Evolutionary conservation across 2,329 filamentous ascomycete species (phyloP).

Genomic region (Lachnellula arida): DNA sequence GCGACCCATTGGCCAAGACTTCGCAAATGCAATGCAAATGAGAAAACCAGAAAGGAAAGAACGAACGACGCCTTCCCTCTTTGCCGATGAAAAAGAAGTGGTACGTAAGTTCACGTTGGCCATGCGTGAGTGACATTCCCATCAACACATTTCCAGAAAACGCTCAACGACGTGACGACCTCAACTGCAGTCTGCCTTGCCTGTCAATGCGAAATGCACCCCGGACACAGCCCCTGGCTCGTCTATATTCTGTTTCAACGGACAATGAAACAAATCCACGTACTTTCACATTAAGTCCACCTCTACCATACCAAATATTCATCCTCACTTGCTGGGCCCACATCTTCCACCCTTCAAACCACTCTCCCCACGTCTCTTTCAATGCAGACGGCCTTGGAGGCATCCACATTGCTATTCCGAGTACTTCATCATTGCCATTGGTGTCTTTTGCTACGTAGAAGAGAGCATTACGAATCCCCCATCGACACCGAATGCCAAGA

Average conservation of each 20-base stretch:
- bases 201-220: not conserved
- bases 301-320: conserved; percentile 64
- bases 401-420: conserved; percentile 72
- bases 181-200: not conserved
- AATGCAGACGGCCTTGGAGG: conserved; percentile 46
- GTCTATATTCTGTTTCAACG: conserved; percentile 1
- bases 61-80: too few relatives aligned
- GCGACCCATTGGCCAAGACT: too few relatives aligned
- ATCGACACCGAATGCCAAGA: conserved; percentile 56
- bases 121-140: too few relatives aligned
- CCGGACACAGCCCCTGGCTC: not conserved
- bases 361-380: conserved; percentile 55
- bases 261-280: conserved; percentile 17
- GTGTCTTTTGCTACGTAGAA: conserved; percentile 66
- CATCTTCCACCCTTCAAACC: conserved; percentile 60
- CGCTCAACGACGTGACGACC: not conserved
- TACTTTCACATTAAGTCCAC: conserved; percentile 59
- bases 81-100: too few relatives aligned
- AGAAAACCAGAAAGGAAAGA: too few relatives aligned
- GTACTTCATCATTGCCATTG: conserved; percentile 43
- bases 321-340: conserved; percentile 61
- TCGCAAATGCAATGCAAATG: too few relatives aligned
- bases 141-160: too few relatives aligned
- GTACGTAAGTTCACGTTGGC: too few relatives aligned
- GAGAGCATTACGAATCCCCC: conserved; percentile 65